Conservation (phyloP, 768 basidiomycete species). For the Xerocomus potaroensis region DNA sequence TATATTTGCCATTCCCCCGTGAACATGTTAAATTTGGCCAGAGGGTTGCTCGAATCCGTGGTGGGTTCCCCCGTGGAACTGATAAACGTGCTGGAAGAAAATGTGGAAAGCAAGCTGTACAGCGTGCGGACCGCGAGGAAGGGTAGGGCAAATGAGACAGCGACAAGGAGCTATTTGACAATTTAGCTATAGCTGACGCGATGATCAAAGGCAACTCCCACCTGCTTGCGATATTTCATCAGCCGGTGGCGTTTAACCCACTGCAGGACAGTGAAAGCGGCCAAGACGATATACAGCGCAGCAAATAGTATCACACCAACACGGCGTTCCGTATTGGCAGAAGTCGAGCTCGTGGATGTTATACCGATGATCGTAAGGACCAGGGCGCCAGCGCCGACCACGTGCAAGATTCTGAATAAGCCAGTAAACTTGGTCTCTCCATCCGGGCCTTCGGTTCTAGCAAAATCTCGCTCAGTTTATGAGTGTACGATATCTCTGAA, state of each 20-base stretch:
- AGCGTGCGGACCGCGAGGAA: slow-evolving; percentile 47
- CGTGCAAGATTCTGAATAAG: slow-evolving; percentile 26
- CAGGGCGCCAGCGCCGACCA: slow-evolving; percentile 27
- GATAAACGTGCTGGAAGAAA: slow-evolving; percentile 43
- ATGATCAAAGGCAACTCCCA: slow-evolving; percentile 25
- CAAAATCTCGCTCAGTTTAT: slow-evolving; percentile 1
- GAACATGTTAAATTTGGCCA: slow-evolving; percentile 53
- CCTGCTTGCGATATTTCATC: slow-evolving; percentile 25
- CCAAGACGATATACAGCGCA: slow-evolving; percentile 39
- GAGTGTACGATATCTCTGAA: background rate
- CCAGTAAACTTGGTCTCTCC: slow-evolving; percentile 7
- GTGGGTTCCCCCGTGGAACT: slow-evolving; percentile 17
- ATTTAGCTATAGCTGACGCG: slow-evolving; percentile 7
- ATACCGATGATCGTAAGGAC: slow-evolving; percentile 34
- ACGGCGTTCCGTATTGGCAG: slow-evolving; percentile 29
- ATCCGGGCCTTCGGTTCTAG: slow-evolving; percentile 30
- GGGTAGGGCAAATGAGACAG: slow-evolving; percentile 52
- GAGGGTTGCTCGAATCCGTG: slow-evolving; percentile 24
- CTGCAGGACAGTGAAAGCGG: slow-evolving; percentile 45
- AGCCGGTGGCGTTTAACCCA: slow-evolving; percentile 44
- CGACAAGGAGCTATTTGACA: slow-evolving; percentile 47
- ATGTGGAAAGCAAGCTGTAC: slow-evolving; percentile 56
- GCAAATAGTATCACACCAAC: slow-evolving; percentile 33
- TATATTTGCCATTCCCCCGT: slow-evolving; percentile 57
- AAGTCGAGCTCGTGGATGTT: slow-evolving; percentile 10